Percentiles rank a stretch among this genome's conserved stretches.
phyloP scores from a whole-genome alignment of 192 early-diverging fungal genomes.

The Coemansia erecta region DNA sequence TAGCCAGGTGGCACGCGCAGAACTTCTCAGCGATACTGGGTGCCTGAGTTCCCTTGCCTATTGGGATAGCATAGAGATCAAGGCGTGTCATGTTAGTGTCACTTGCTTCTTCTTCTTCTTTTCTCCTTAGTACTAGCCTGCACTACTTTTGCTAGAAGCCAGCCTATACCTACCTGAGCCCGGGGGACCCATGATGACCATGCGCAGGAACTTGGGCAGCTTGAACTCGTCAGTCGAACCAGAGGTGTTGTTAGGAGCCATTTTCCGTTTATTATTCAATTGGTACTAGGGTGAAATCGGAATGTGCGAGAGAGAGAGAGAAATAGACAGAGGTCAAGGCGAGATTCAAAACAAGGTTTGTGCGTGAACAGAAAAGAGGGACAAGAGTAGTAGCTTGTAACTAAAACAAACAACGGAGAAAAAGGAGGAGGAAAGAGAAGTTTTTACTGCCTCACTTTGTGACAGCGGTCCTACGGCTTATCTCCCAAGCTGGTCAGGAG shows the following conservation, averaged over 20 bases:
- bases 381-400: too few relatives aligned
- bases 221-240: conserved; percentile 33
- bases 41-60: conserved; percentile 92
- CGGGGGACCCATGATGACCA: conserved; percentile 90
- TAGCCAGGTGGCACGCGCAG: conserved; percentile 97
- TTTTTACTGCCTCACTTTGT: too few relatives aligned
- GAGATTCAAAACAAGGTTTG: too few relatives aligned
- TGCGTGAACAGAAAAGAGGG: too few relatives aligned
- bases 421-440: too few relatives aligned
- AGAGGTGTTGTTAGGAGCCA: conserved; percentile 1
- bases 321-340: too few relatives aligned
- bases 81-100: conserved; percentile 9
- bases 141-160: too few relatives aligned
- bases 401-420: too few relatives aligned
- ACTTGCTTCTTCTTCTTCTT: background rate
- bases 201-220: conserved; percentile 57
- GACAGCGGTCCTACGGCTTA: too few relatives aligned
- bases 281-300: background rate
- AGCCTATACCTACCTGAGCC: conserved; percentile 69
- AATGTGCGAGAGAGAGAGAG: too few relatives aligned
- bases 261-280: background rate
- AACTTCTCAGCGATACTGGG: conserved; percentile 93
- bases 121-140: too few relatives aligned
- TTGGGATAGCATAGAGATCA: conserved; percentile 8
- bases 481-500: too few relatives aligned